phyloP scores from a whole-genome alignment of 805 yeast species.

The Kuraishia piskuri region DNA sequence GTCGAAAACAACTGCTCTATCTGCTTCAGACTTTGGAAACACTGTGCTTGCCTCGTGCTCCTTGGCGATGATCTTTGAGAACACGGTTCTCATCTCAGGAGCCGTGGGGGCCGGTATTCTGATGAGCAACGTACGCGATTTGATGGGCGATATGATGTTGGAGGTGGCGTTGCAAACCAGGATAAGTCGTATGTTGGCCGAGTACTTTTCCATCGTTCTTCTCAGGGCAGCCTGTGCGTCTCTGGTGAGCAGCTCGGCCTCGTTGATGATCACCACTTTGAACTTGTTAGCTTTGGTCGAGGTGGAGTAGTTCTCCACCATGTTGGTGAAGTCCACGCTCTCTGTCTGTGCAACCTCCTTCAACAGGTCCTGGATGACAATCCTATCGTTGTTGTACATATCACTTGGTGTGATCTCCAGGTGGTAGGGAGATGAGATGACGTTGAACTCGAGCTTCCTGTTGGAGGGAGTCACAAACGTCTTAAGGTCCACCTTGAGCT shows the following conservation, averaged over 20 bases:
- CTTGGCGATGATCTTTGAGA: constrained; percentile 44
- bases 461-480: constrained; percentile 66
- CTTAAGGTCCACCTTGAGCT: constrained; percentile 83
- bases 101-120: constrained; percentile 75
- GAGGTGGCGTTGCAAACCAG: constrained; percentile 86
- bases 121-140: constrained; percentile 84
- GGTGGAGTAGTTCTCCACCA: constrained; percentile 8
- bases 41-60: constrained; percentile 34
- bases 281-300: constrained; percentile 28
- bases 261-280: constrained; percentile 79
- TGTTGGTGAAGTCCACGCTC: constrained; percentile 72
- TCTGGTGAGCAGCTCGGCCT: constrained; percentile 81
- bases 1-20: constrained; percentile 27
- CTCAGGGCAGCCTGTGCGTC: constrained; percentile 95
- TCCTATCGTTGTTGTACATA: constrained; percentile 91
- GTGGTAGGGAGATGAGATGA: constrained; percentile 87
- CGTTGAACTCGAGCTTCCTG: constrained; percentile 81
- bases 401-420: constrained; percentile 95
- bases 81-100: constrained; percentile 47
- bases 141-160: constrained; percentile 87
- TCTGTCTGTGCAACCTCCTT: constrained; percentile 95
- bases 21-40: constrained; percentile 26
- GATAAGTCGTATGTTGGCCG: constrained; percentile 76
- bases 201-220: constrained; percentile 93
- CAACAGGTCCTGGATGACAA: constrained; percentile 87